A percentile compares a stretch with the other conserved stretches of the same genome.
Conservation (phyloP, 306 rosid species). For the Cajanus cajan region DNA sequence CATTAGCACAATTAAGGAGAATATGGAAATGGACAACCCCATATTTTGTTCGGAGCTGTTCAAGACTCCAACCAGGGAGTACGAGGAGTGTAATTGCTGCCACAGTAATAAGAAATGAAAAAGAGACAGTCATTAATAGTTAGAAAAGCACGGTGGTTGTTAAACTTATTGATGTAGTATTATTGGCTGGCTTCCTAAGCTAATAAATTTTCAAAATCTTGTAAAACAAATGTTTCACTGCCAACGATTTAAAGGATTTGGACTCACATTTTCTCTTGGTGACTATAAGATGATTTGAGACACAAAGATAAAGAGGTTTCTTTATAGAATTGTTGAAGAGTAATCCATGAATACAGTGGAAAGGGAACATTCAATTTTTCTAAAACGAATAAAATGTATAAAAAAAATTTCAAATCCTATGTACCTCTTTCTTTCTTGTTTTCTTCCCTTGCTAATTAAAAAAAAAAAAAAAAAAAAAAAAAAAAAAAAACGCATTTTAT, state of each 20-base stretch:
- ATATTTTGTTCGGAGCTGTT: background rate
- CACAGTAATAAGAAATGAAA: constrained; percentile 4
- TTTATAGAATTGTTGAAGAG: no score
- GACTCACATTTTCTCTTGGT: background rate
- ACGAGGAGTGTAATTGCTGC: background rate
- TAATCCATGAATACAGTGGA: no score
- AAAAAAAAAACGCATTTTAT: no score
- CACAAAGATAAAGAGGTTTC: background rate
- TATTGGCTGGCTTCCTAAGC: background rate
- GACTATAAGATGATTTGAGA: background rate
- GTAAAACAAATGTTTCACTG: background rate
- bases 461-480: no score
- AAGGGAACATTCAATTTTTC: no score
- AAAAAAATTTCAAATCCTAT: no score
- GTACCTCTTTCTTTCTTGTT: no score
- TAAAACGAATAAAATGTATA: no score
- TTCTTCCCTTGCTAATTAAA: no score
- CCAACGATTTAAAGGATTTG: background rate
- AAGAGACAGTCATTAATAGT: background rate
- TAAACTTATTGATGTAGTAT: constrained; percentile 25
- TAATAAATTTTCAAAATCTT: background rate
- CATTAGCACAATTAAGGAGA: constrained; percentile 6
- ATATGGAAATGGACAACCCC: constrained; percentile 19
- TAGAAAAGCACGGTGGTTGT: constrained; percentile 5
- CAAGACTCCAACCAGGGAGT: background rate